Percentiles rank a stretch among this genome's conserved stretches.
phyloP scores from a whole-genome alignment of 2,329 filamentous ascomycete species.

The Byssoonygena ceratinophila region DNA sequence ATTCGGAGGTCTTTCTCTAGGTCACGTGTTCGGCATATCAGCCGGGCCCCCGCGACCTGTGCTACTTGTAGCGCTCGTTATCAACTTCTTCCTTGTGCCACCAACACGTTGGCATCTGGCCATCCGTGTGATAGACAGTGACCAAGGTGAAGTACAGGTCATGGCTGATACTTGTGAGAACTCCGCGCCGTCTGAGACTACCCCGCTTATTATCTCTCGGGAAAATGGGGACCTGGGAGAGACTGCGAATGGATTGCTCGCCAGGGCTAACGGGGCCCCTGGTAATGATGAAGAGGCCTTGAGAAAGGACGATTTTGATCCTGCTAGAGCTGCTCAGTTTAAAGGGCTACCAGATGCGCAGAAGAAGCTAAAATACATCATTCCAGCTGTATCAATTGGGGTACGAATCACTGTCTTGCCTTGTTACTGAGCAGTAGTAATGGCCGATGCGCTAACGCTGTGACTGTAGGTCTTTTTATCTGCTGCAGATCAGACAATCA shows the following conservation, averaged over 20 bases:
- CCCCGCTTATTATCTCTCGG: slow-evolving; percentile 35
- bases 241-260: slow-evolving; percentile 9
- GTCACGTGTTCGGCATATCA: too few species aligned
- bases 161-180: background rate
- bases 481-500: slow-evolving; percentile 65
- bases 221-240: slow-evolving; percentile 18
- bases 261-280: slow-evolving; percentile 17
- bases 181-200: slow-evolving; percentile 28
- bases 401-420: slow-evolving; percentile 33
- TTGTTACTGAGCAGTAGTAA: background rate
- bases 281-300: slow-evolving; percentile 16
- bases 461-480: slow-evolving; percentile 54
- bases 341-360: slow-evolving; percentile 41
- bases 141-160: background rate
- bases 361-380: slow-evolving; percentile 46
- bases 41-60: too few species aligned
- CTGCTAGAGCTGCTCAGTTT: slow-evolving; percentile 27
- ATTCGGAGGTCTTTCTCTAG: too few species aligned
- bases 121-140: background rate
- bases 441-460: slow-evolving; percentile 7
- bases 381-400: slow-evolving; percentile 53
- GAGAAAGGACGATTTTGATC: slow-evolving; percentile 27
- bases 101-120: background rate
- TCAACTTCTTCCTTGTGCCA: background rate
- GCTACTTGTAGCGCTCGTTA: too few species aligned